Conservation (phyloP, 1,284 basidiomycete genomes). For the Volvariella volvacea region DNA sequence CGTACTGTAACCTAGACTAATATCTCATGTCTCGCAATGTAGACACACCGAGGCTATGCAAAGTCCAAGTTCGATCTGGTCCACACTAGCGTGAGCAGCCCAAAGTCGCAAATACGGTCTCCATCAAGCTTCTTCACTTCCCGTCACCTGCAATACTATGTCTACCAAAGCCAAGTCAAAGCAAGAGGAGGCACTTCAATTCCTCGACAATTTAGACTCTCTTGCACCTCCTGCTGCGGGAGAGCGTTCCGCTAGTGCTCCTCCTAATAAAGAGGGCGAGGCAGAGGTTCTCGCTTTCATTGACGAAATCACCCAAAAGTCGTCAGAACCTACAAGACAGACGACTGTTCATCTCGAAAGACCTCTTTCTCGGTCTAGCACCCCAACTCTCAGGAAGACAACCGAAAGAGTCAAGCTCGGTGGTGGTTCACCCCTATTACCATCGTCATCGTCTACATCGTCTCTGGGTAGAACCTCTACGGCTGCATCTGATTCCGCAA, state of each 20-base stretch:
- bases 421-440: conserved; percentile 25
- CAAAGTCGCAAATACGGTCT: too few species aligned
- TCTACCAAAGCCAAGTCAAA: conserved; percentile 69
- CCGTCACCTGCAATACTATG: too few species aligned
- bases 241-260: conserved; percentile 23
- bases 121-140: too few species aligned
- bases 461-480: conserved; percentile 28
- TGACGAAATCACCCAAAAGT: conserved; percentile 91
- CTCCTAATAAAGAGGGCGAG: conserved; percentile 41
- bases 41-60: too few species aligned
- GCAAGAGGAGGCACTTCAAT: conserved; percentile 82
- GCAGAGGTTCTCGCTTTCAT: conserved; percentile 88
- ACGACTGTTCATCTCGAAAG: conserved; percentile 49
- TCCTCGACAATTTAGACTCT: conserved; percentile 87
- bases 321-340: conserved; percentile 62
- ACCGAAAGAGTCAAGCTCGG: conserved; percentile 71
- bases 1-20: too few species aligned
- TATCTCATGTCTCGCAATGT: too few species aligned
- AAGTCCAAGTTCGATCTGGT: too few species aligned
- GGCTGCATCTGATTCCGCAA: conserved; percentile 7
- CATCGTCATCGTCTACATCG: conserved; percentile 33
- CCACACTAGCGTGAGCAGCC: too few species aligned
- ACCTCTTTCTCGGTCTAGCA: conserved; percentile 58
- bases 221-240: conserved; percentile 35
- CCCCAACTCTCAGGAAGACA: conserved; percentile 68